These are phyloP conservation scores for Zygosaccharomyces sapae DNA, from an alignment of 1,139 yeast species.

Conservation along the genomic window DNA sequence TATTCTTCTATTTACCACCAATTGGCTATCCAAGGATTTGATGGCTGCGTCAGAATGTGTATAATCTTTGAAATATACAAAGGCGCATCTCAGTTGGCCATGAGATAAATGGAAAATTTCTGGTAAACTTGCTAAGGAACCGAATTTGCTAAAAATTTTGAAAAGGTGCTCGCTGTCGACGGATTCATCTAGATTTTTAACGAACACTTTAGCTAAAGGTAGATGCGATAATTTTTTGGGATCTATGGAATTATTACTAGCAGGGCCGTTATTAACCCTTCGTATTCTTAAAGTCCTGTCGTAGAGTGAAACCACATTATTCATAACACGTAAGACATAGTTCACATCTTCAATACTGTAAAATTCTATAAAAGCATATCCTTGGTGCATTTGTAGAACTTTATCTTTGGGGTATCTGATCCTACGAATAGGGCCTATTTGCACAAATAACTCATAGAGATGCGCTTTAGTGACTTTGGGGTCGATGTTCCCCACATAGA, in stretches of 20 bases:
- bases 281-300: slow-evolving; percentile 63
- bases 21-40: slow-evolving; percentile 61
- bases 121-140: slow-evolving; percentile 53
- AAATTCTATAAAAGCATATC: slow-evolving; percentile 85
- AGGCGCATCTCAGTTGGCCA: slow-evolving; percentile 59
- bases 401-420: slow-evolving; percentile 79
- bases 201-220: slow-evolving; percentile 72
- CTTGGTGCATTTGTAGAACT: slow-evolving; percentile 67
- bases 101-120: slow-evolving; percentile 49
- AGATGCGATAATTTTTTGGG: slow-evolving; percentile 37
- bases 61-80: slow-evolving; percentile 57
- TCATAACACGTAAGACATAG: slow-evolving; percentile 60
- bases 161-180: slow-evolving; percentile 58
- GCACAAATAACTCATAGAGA: slow-evolving; percentile 77
- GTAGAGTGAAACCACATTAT: slow-evolving; percentile 49
- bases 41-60: slow-evolving; percentile 71
- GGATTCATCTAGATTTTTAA: slow-evolving; percentile 67
- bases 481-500: slow-evolving; percentile 83
- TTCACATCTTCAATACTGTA: slow-evolving; percentile 58
- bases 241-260: slow-evolving; percentile 20
- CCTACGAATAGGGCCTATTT: slow-evolving; percentile 72
- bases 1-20: slow-evolving; percentile 63
- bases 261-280: slow-evolving; percentile 43
- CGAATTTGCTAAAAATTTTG: slow-evolving; percentile 68
- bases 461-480: slow-evolving; percentile 63